phyloP scores from a whole-genome alignment of 2,329 filamentous ascomycete genomes.

The Talaromyces funiculosus region DNA sequence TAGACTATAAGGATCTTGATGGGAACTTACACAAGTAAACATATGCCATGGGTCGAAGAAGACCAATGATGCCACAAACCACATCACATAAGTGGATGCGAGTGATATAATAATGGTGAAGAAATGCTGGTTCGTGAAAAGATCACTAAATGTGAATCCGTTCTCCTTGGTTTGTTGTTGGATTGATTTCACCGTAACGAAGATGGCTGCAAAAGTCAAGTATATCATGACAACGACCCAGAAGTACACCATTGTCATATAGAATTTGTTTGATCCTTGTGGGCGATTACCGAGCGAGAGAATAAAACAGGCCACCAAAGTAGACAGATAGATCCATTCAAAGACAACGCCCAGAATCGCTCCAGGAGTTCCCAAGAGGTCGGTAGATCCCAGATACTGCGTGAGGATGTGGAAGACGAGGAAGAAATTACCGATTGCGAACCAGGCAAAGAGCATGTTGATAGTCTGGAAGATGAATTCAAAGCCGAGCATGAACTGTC shows the following conservation, averaged over 20 bases:
- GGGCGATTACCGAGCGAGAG: conserved; percentile 90
- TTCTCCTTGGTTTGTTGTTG: conserved; percentile 59
- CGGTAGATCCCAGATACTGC: conserved; percentile 64
- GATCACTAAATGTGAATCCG: conserved; percentile 61
- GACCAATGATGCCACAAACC: conserved; percentile 81
- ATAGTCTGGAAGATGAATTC: conserved; percentile 91
- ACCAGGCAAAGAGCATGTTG: conserved; percentile 99
- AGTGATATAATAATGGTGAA: conserved; percentile 91
- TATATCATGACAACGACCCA: conserved; percentile 96
- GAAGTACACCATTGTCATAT: conserved; percentile 97
- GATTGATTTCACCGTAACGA: conserved; percentile 85
- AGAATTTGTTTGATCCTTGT: conserved; percentile 86
- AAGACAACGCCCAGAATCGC: conserved; percentile 82
- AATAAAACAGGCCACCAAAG: conserved; percentile 90
- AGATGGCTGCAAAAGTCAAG: conserved; percentile 89
- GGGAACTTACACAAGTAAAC: conserved; percentile 62
- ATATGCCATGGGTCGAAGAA: conserved; percentile 99
- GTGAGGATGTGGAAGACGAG: conserved; percentile 96
- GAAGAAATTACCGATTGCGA: conserved; percentile 97
- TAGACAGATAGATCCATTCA: conserved; percentile 91
- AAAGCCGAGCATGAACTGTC: conserved; percentile 83
- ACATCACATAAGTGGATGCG: conserved; percentile 86
- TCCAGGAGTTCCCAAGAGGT: conserved; percentile 70
- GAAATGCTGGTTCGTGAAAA: conserved; percentile 86
- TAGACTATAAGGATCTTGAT: background rate